Evolutionary conservation across 208 protist genomes (phyloP).

Genomic region (Acanthamoeba healyi): DNA sequence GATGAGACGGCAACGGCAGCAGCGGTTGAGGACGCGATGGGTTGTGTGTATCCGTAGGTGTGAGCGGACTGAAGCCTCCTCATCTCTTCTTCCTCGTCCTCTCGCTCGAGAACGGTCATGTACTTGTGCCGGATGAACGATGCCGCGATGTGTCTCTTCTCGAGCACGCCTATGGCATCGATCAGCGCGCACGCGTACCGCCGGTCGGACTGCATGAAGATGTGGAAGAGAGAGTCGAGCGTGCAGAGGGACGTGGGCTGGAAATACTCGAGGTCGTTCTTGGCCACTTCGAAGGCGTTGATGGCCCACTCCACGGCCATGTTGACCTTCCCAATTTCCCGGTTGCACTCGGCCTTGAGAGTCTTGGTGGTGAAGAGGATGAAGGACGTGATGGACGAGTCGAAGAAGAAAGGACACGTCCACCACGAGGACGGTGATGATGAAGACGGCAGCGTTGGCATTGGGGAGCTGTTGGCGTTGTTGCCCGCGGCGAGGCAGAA

Average conservation of each 20-base stretch:
- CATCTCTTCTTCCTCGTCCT: background rate
- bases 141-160: background rate
- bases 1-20: too few relatives aligned
- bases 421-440: background rate
- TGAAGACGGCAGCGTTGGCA: background rate
- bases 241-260: conserved; percentile 40
- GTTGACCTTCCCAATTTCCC: background rate
- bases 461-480: background rate
- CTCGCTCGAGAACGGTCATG: background rate
- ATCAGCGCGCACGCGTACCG: background rate
- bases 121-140: conserved; percentile 45
- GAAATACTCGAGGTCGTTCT: conserved; percentile 17
- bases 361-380: conserved; percentile 33
- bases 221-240: conserved; percentile 25
- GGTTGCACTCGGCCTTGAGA: conserved; percentile 27
- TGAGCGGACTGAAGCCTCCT: background rate
- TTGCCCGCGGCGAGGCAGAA: background rate
- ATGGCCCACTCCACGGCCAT: conserved; percentile 23
- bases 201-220: conserved; percentile 14
- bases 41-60: background rate
- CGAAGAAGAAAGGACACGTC: background rate
- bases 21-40: too few relatives aligned
- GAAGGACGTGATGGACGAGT: background rate
- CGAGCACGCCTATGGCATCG: background rate
- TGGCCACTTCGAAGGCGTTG: conserved; percentile 44